Percentiles rank a stretch among this genome's conserved stretches.
These are phyloP conservation scores for Centrapalus pauciflorus DNA, from an alignment of 129 eudicot species.

Conservation along the genomic window DNA sequence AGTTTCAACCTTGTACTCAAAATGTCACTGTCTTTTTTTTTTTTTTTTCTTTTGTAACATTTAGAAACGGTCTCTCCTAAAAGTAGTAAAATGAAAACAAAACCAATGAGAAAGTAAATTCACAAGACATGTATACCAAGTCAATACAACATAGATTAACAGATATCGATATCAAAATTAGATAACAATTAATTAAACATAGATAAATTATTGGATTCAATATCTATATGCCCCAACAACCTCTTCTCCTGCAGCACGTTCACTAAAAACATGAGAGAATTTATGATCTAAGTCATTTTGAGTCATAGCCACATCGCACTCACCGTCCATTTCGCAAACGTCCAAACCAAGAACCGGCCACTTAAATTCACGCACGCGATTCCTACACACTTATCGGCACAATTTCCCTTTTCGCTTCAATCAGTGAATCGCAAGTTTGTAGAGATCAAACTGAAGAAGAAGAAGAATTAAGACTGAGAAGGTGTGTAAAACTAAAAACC, in stretches of 20 bases:
- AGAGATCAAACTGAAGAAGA: conserved; percentile 3
- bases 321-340: conserved; percentile 26
- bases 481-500: neutral
- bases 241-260: conserved; percentile 50
- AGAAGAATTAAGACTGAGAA: neutral
- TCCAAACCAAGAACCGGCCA: neutral
- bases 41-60: neutral
- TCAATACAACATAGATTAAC: neutral
- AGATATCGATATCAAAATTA: neutral
- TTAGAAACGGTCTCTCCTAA: neutral
- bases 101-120: neutral
- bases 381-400: conserved; percentile 10
- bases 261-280: conserved; percentile 56
- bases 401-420: neutral
- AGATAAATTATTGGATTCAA: too few species aligned
- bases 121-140: neutral
- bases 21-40: neutral
- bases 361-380: neutral
- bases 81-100: neutral
- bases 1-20: neutral
- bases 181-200: neutral
- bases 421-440: conserved; percentile 6
- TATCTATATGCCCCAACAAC: conserved; percentile 34
- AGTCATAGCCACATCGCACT: conserved; percentile 27
- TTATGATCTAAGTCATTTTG: conserved; percentile 40